Evolutionary conservation across 805 yeast genomes (phyloP), one percentile per base, ranked within the genome.

Genomic region (Starmerella scarabaei): DNA sequence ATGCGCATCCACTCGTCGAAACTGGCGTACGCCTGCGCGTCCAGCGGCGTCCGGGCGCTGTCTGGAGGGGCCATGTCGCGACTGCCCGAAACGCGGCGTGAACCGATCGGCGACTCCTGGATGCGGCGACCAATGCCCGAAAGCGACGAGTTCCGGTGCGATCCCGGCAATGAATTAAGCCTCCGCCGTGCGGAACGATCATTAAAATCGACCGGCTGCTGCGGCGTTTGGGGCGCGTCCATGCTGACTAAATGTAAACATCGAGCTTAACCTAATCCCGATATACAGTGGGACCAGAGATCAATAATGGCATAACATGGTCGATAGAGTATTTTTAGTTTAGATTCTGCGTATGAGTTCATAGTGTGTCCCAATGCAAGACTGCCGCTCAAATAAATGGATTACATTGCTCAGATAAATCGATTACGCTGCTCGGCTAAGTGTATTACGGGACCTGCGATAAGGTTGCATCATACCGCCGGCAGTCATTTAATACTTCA

Each of bases 1-100:
- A 51, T 33, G 45, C 76, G 75, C 64, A 81, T 77, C 91, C 93
- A 81, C 56, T 72, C 72, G 50, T 81, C 88, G 50, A 79, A 80
- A 51, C 76, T 61, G 6, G 33, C 42, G 21, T 37, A 28, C 16
- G n/a, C n/a, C n/a, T n/a, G n/a, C n/a, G n/a, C n/a, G n/a, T n/a
- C n/a, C n/a, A n/a, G n/a, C n/a, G n/a, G n/a, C n/a, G n/a, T n/a
- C 18, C 7, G 15, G 6, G 8, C 33, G 31, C 17, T n/a, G 26
- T 23, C 26, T 7, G 9, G 9, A 11, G 26, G 26, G 26, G 7
- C 11, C 26, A 23, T 11, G 9, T 7, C 26, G 26, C 26, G 26
- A 7, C 9, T 7, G 9, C 26, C 9, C 11, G 26, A 11, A 23
- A 11, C 26, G 26, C 26, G 26, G 9, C 9, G 26, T 7, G 26